Base-by-base conservation (phyloP, 2,329 filamentous ascomycete genomes). In the Exophiala sideris region DNA sequence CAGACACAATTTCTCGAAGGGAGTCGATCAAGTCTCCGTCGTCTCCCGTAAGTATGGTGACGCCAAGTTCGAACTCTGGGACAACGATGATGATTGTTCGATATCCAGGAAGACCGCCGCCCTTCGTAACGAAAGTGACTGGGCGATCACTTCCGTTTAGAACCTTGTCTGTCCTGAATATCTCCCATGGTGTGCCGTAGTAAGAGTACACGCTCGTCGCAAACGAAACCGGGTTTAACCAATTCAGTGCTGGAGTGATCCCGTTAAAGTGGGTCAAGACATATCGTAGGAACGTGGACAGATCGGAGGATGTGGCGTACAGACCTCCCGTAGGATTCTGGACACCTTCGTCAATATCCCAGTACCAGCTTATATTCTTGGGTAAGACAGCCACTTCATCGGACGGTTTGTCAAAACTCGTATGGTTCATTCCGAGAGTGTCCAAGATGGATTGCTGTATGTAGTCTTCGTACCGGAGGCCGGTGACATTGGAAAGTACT, bases 131-230 rank as follows among this genome's bases (percentile, higher is more conserved):
- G 56, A 78, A 73, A 2, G 71, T 74, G 2, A 77, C 67, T 0
- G 71, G 66, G 10, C 73, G 65, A 8, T 60, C 62, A 12, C 67
- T 54, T 6, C 59, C 46, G 4, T 58, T 73, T 1, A 77, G 63
- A 12, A 76, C 67, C 4, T 65, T 65, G 36, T 73, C 68, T 1
- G 70, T 73, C 0, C 73, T 70, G 39, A 72, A 72, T 0, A 75
- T 77, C 59, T 78, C 75, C 71, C 74, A 79, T 0, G 75, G 75
- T 65, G 74, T 73, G 3, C 75, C 76, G 51, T 76, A 77, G 52
- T 73, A 76, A 0, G 65, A 69, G 21, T 70, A 57, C 11, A 71
- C 47, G 0, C 71, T 71, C 1, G 64, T 65, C 0, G 66, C 57
- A 36, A 67, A 71, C 2, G 71, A 74, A 1, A 65, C 68, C 0